phyloP scores from a whole-genome alignment of 1,284 basidiomycete genomes.

The Tetrapyrgos nigripes region DNA sequence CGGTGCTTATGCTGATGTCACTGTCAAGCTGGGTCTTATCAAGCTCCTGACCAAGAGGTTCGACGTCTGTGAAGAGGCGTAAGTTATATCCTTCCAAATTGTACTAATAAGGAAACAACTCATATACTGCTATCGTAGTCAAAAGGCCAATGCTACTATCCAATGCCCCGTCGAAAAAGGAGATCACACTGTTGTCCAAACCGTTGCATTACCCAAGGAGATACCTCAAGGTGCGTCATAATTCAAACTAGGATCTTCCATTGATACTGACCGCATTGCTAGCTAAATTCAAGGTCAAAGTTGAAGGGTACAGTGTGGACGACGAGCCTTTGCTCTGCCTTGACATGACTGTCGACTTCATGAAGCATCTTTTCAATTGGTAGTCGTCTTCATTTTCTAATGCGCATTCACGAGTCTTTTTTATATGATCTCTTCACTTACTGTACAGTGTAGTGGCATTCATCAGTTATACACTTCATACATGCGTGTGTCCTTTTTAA shows the following conservation, averaged over 20 bases:
- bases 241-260: neutral
- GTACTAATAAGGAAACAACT: slow-evolving; percentile 6
- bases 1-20: slow-evolving; percentile 89
- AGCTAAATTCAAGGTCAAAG: slow-evolving; percentile 88
- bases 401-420: neutral
- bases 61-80: slow-evolving; percentile 94
- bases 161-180: slow-evolving; percentile 83
- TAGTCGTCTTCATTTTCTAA: slow-evolving; percentile 25
- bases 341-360: slow-evolving; percentile 80
- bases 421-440: neutral
- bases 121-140: slow-evolving; percentile 42
- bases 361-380: slow-evolving; percentile 47
- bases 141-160: slow-evolving; percentile 72
- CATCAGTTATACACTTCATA: neutral
- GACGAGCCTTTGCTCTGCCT: slow-evolving; percentile 86
- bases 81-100: slow-evolving; percentile 42
- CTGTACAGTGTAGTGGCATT: neutral
- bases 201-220: slow-evolving; percentile 85
- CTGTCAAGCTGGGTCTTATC: slow-evolving; percentile 88
- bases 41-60: slow-evolving; percentile 85
- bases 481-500: neutral
- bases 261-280: slow-evolving; percentile 8
- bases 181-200: slow-evolving; percentile 75
- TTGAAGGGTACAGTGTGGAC: slow-evolving; percentile 77
- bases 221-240: slow-evolving; percentile 78